Evolutionary conservation across 2,329 filamentous ascomycete species (phyloP), one percentile per base, ranked within the genome.

Genomic region (Calonectria crousiana): DNA sequence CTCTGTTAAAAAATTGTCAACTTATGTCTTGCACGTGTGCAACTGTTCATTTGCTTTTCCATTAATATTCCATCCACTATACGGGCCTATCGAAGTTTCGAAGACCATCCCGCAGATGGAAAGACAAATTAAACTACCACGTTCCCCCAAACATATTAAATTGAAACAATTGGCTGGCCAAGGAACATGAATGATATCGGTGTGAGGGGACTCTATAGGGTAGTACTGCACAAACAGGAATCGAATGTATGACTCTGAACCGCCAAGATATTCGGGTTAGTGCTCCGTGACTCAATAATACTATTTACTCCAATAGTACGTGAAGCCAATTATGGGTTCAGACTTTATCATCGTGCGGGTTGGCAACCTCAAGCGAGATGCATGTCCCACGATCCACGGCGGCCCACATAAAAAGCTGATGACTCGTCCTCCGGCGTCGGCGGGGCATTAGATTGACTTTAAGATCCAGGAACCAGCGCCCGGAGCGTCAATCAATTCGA

Each of bases 381-480:
- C 49, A 49, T 41, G 47, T 4, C 32, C 49, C 64, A 14, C 66
- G 38, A 60, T 26, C 26, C 13, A 49, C 23, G 51, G 58, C 47
- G 78, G 51, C 76, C 78, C 78, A 79, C 78, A 78, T 73, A 72
- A 74, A 73, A 73, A 51, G 38, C 38, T 23, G 74, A 79, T 79
- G 78, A 79, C 78, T 79, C 77, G 69, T 69, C 72, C 78, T 79
- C 78, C 78, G 78, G 76, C 76, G 75, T 79, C 78, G 78, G 78
- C 78, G 66, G 69, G 66, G 66, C 69, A 64, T 28, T 49, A 41
- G 72, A 77, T 65, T 71, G 64, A 72, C 58, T 72, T 60, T 62
- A 72, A 67, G 64, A 69, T 62, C 30, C 14, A 72, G 69, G 69
- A 36, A 67, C 14, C 69, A 69, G 73, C 75, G 64, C 64, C 52